Conservation (phyloP, 1,284 basidiomycete species). For the Paramarasmius palmivorus region DNA sequence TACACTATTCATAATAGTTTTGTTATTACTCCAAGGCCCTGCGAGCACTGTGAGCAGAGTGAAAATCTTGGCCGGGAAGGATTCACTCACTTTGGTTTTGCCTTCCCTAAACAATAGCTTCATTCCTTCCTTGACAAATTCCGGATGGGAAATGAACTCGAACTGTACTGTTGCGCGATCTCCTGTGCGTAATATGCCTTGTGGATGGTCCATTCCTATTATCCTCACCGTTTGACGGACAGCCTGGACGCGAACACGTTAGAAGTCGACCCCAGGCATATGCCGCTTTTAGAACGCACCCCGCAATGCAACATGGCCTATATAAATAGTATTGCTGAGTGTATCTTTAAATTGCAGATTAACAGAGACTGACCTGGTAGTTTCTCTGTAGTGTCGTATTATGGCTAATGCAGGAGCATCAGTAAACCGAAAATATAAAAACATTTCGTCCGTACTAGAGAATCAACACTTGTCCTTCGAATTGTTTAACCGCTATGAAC, state of each 20-base stretch:
- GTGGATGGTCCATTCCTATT: constrained; percentile 84
- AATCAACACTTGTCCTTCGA: constrained; percentile 85
- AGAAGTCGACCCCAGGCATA: constrained; percentile 7
- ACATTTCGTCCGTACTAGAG: constrained; percentile 59
- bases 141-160: constrained; percentile 88
- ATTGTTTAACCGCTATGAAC: constrained; percentile 66
- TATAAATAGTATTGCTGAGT: constrained; percentile 17
- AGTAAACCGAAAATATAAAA: constrained; percentile 15
- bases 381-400: constrained; percentile 90
- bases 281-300: constrained; percentile 39
- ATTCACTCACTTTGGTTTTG: constrained; percentile 75
- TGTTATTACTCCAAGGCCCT: constrained; percentile 48
- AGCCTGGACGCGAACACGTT: constrained; percentile 44
- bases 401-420: constrained; percentile 56
- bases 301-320: constrained; percentile 86
- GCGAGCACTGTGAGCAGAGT: constrained; percentile 5
- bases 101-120: constrained; percentile 91
- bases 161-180: constrained; percentile 90
- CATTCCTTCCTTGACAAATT: constrained; percentile 91
- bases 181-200: constrained; percentile 85
- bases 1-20: constrained; percentile 29
- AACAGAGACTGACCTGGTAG: constrained; percentile 65
- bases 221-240: constrained; percentile 91
- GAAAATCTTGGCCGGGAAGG: not conserved
- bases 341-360: constrained; percentile 2